These are phyloP conservation scores for Annona cherimola DNA, from an alignment of 164 flowering plant species.

Conservation along the genomic window DNA sequence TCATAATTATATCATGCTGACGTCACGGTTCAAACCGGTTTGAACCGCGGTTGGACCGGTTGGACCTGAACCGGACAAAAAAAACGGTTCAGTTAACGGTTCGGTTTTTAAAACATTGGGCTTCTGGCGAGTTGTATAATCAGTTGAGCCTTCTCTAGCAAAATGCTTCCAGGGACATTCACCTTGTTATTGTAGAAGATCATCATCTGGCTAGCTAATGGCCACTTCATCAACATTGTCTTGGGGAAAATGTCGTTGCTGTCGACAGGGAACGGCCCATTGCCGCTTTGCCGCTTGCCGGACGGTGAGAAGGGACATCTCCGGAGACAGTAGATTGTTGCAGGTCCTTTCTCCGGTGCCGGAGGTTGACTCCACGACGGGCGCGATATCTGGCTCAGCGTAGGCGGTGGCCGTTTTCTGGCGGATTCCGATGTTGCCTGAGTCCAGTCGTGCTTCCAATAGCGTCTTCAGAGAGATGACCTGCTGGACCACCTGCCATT, in stretches of 20 bases:
- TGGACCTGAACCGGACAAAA: too few species aligned
- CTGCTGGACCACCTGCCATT: constrained; percentile 92
- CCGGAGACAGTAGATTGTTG: constrained; percentile 22
- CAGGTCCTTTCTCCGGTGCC: constrained; percentile 29
- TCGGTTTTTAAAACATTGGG: too few species aligned
- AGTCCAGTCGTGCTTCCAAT: constrained; percentile 39
- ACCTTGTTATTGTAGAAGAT: too few species aligned
- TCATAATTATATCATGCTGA: too few species aligned
- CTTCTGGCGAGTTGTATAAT: too few species aligned
- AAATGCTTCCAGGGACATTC: too few species aligned
- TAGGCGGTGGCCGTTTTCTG: constrained; percentile 11
- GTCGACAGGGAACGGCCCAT: constrained; percentile 1
- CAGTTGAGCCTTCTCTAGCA: too few species aligned
- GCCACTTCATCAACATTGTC: too few species aligned
- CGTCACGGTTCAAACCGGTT: too few species aligned
- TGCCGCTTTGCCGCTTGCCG: constrained; percentile 22
- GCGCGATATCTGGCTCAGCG: constrained; percentile 11
- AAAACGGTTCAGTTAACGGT: too few species aligned
- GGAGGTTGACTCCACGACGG: constrained; percentile 20
- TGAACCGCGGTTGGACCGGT: too few species aligned
- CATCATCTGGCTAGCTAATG: too few species aligned
- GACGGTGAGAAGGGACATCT: constrained; percentile 13
- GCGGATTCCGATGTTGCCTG: constrained; percentile 25
- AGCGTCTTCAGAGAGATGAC: constrained; percentile 69
- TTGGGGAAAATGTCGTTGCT: constrained; percentile 26